Percentiles rank a stretch among this genome's conserved stretches.
These are phyloP conservation scores for Umbilicus rupestris DNA, from an alignment of 164 flowering plant species.

Conservation along the genomic window DNA sequence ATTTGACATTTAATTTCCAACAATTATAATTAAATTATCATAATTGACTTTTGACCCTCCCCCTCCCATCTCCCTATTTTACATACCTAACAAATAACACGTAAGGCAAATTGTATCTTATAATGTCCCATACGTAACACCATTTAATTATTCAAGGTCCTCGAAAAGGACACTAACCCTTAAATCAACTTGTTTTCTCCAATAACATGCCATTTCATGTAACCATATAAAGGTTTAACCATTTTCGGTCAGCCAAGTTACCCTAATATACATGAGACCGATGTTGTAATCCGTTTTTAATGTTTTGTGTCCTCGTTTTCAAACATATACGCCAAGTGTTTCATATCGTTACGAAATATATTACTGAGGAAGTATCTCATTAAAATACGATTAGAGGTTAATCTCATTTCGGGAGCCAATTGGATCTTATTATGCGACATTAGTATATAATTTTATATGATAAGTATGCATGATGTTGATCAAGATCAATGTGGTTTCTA, in stretches of 20 bases:
- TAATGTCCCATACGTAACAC: conserved; percentile 1
- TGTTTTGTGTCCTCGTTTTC: not conserved
- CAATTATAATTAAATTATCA: not conserved
- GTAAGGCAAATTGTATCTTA: not conserved
- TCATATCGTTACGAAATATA: not conserved
- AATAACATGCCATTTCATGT: not conserved
- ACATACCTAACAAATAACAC: conserved; percentile 3
- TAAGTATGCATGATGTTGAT: not conserved
- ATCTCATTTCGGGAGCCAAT: too few species aligned
- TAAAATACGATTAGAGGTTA: not conserved
- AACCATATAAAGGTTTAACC: not conserved
- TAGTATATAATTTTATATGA: too few species aligned
- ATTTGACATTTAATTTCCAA: not conserved
- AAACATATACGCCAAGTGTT: not conserved
- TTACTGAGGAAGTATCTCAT: not conserved
- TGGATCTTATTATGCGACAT: too few species aligned
- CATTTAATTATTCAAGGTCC: not conserved
- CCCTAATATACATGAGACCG: not conserved
- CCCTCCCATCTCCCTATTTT: not conserved
- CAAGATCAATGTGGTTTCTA: not conserved
- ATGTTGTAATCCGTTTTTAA: not conserved
- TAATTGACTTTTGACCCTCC: not conserved
- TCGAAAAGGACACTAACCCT: not conserved
- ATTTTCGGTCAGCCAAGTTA: not conserved
- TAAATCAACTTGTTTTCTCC: not conserved